phyloP scores from a whole-genome alignment of 1,139 yeast genomes.

The Sugiyamaella japonica region DNA sequence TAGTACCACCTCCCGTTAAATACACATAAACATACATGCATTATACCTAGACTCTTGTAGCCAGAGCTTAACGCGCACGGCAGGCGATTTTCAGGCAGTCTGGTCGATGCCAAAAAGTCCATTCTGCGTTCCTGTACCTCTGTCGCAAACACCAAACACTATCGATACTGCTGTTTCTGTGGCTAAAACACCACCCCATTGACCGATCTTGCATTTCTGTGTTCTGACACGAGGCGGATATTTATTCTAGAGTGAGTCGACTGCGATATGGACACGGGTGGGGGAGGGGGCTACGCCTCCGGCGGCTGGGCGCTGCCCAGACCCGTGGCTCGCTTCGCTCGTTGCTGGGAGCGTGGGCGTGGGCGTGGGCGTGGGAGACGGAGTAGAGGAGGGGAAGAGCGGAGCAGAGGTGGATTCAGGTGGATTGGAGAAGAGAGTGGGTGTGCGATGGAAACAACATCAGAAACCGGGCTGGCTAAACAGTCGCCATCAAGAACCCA shows the following conservation, averaged over 20 bases:
- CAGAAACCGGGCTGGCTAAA: no score
- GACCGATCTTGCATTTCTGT: not conserved
- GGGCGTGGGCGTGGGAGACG: not conserved
- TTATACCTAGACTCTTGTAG: conserved; percentile 4
- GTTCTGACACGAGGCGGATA: conserved; percentile 1
- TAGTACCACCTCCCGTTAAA: not conserved
- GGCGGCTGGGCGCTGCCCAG: not conserved
- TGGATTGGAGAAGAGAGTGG: not conserved
- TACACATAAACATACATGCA: not conserved
- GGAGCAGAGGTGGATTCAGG: not conserved
- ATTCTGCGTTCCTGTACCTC: conserved; percentile 9
- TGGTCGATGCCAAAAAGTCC: conserved; percentile 9
- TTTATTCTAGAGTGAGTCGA: not conserved
- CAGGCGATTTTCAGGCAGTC: not conserved
- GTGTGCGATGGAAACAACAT: no score
- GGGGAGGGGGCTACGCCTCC: not conserved
- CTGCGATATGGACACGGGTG: not conserved
- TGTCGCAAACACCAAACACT: not conserved
- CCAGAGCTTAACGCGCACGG: not conserved
- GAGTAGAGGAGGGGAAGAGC: not conserved
- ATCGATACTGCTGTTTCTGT: not conserved
- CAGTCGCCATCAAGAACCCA: no score
- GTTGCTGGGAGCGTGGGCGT: not conserved
- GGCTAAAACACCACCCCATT: not conserved
- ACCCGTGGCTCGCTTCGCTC: not conserved